Evolutionary conservation across 176 grass and related monocot species (phyloP).

Genomic region (Thalia dealbata): DNA sequence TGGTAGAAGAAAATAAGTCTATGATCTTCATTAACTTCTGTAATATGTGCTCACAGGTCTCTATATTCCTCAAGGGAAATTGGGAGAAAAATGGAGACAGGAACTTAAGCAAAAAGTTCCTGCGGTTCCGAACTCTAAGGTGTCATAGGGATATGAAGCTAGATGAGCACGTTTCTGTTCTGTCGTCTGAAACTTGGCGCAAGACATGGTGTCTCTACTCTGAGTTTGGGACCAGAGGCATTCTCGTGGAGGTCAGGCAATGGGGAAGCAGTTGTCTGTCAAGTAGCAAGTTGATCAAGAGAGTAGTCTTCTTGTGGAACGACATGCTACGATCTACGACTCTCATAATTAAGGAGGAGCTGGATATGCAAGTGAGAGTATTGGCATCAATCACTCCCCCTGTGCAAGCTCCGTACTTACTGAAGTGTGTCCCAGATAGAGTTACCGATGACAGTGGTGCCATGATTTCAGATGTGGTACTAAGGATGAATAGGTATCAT

Average conservation of each 20-base stretch:
- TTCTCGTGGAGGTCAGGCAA: slow-evolving; percentile 46
- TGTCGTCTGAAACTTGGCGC: slow-evolving; percentile 57
- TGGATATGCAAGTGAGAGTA: slow-evolving; percentile 34
- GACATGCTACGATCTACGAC: slow-evolving; percentile 56
- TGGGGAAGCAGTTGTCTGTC: slow-evolving; percentile 38
- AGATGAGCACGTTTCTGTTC: slow-evolving; percentile 28
- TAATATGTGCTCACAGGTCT: slow-evolving; percentile 38
- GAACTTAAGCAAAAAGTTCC: slow-evolving; percentile 29
- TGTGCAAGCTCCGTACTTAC: slow-evolving; percentile 68
- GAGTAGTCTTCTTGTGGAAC: slow-evolving; percentile 63
- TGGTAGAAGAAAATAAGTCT: not conserved
- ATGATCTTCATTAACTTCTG: not conserved
- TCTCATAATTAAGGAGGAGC: slow-evolving; percentile 27
- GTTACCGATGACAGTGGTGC: slow-evolving; percentile 87
- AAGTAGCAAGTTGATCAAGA: slow-evolving; percentile 50
- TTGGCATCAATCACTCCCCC: slow-evolving; percentile 75
- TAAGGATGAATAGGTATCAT: slow-evolving; percentile 54
- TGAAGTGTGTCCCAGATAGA: slow-evolving; percentile 84
- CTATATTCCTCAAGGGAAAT: slow-evolving; percentile 77
- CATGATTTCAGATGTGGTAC: slow-evolving; percentile 93
- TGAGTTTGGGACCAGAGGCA: slow-evolving; percentile 71
- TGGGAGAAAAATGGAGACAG: slow-evolving; percentile 25
- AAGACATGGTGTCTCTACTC: slow-evolving; percentile 69
- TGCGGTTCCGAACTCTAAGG: slow-evolving; percentile 46
- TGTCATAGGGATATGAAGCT: slow-evolving; percentile 77